Percentiles rank a stretch among this genome's conserved stretches.
phyloP scores from a whole-genome alignment of 2,329 filamentous ascomycete species.

The Magnaporthales sp. region DNA sequence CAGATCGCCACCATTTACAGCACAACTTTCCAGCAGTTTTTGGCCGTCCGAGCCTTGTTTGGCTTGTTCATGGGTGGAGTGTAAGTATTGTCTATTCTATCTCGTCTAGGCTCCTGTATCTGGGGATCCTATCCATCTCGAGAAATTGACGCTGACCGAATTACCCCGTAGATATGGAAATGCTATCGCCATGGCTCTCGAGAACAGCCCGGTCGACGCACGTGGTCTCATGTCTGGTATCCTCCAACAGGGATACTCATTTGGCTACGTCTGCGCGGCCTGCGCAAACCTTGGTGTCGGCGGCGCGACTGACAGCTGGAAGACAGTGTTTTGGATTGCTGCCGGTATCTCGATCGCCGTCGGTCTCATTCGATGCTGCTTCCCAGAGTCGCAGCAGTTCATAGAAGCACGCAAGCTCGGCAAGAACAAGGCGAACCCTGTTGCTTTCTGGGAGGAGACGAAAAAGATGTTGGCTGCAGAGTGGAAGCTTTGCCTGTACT shows the following conservation, averaged over 20 bases:
- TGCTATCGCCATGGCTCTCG: constrained; percentile 68
- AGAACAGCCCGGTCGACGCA: constrained; percentile 48
- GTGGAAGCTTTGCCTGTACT: constrained; percentile 56
- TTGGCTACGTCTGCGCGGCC: constrained; percentile 73
- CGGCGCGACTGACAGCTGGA: constrained; percentile 55
- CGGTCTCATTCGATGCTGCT: constrained; percentile 58
- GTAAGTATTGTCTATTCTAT: constrained; percentile 8
- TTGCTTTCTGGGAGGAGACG: constrained; percentile 7
- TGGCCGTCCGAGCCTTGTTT: constrained; percentile 66
- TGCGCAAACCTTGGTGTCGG: constrained; percentile 45
- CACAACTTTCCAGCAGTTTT: constrained; percentile 61
- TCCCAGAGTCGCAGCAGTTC: constrained; percentile 72
- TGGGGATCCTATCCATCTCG: background rate
- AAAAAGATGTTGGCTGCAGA: constrained; percentile 7
- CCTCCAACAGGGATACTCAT: constrained; percentile 71
- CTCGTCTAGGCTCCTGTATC: background rate
- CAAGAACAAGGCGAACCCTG: constrained; percentile 6
- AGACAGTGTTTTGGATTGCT: constrained; percentile 65
- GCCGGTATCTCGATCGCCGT: constrained; percentile 58
- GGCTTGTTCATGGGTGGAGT: constrained; percentile 77
- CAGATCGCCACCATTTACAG: constrained; percentile 68
- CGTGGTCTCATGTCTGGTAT: constrained; percentile 77
- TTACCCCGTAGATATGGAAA: constrained; percentile 49
- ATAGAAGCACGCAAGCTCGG: constrained; percentile 44
- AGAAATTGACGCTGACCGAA: background rate